phyloP scores from a whole-genome alignment of 352 stramenopile genomes.

The Peronospora destructor region DNA sequence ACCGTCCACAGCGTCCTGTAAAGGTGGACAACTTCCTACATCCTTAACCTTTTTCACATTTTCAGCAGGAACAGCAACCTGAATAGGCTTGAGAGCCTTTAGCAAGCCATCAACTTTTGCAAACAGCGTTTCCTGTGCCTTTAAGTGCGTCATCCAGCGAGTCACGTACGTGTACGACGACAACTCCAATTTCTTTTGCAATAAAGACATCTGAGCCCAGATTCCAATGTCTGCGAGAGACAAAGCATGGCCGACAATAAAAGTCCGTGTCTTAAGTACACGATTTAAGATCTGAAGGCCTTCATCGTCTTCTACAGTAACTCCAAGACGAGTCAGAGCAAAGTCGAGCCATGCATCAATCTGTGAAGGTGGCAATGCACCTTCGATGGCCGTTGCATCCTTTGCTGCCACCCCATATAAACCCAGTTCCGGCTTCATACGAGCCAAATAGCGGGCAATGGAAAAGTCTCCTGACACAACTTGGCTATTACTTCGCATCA shows the following conservation, averaged over 20 bases:
- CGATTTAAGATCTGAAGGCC: slow-evolving; percentile 84
- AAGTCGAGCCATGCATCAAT: slow-evolving; percentile 94
- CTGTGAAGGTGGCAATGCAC: slow-evolving; percentile 38
- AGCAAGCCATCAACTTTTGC: slow-evolving; percentile 40
- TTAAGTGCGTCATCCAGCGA: slow-evolving; percentile 68
- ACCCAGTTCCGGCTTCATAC: slow-evolving; percentile 33
- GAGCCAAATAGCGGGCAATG: slow-evolving; percentile 61
- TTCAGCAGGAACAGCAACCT: slow-evolving; percentile 10
- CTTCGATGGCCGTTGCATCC: slow-evolving; percentile 34
- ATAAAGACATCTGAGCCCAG: slow-evolving; percentile 67
- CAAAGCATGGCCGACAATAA: slow-evolving; percentile 89
- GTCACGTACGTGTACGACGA: slow-evolving; percentile 54
- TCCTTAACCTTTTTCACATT: slow-evolving; percentile 64
- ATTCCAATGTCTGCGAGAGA: slow-evolving; percentile 95
- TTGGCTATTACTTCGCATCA: slow-evolving; percentile 42
- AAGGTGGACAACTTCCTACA: slow-evolving; percentile 84
- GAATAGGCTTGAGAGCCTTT: slow-evolving; percentile 42
- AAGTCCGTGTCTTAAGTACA: slow-evolving; percentile 86
- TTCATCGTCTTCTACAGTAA: slow-evolving; percentile 26
- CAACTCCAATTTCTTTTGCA: slow-evolving; percentile 42
- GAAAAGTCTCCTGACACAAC: slow-evolving; percentile 79
- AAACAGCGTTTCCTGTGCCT: slow-evolving; percentile 51
- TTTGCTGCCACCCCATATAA: slow-evolving; percentile 54
- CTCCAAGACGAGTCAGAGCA: slow-evolving; percentile 50
- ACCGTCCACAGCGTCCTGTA: slow-evolving; percentile 92